A percentile compares a stretch with the other conserved stretches of the same genome.
Evolutionary conservation across 2,329 filamentous ascomycete species (phyloP).

Genomic region (Cladosporium sp.): DNA sequence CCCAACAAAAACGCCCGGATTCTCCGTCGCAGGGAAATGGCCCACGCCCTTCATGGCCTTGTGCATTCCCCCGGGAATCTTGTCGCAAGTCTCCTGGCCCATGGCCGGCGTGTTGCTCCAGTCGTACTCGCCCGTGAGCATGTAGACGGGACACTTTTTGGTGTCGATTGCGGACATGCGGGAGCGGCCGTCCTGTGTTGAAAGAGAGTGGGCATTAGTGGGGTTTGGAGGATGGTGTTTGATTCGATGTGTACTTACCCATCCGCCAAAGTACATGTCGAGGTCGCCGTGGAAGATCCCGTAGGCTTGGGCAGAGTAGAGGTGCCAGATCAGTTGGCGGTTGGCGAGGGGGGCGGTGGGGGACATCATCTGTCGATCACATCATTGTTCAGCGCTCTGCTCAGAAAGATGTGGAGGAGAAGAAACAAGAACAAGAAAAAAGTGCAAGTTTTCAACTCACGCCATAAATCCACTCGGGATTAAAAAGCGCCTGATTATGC

Average conservation of each 20-base stretch:
- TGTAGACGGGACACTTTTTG: constrained; percentile 46
- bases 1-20: constrained; percentile 29
- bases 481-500: constrained; percentile 44
- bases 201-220: too few species aligned
- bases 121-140: constrained; percentile 49
- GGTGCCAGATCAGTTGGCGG: constrained; percentile 47
- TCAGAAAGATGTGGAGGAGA: too few species aligned
- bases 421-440: too few species aligned
- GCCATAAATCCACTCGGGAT: constrained; percentile 45
- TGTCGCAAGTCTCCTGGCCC: constrained; percentile 43
- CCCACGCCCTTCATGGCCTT: constrained; percentile 43
- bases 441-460: too few species aligned
- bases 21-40: constrained; percentile 46
- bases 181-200: constrained; percentile 44
- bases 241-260: too few species aligned
- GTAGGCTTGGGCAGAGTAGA: constrained; percentile 47
- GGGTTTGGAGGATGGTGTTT: not conserved
- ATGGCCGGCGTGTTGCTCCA: constrained; percentile 45
- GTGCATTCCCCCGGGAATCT: constrained; percentile 43
- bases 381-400: too few species aligned
- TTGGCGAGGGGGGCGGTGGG: constrained; percentile 42
- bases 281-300: constrained; percentile 50
- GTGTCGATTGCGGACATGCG: constrained; percentile 44
- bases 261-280: constrained; percentile 24
- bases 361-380: constrained; percentile 36